Evolutionary conservation across 768 basidiomycete genomes (phyloP).

Genomic region (Daedaleopsis sinensis): DNA sequence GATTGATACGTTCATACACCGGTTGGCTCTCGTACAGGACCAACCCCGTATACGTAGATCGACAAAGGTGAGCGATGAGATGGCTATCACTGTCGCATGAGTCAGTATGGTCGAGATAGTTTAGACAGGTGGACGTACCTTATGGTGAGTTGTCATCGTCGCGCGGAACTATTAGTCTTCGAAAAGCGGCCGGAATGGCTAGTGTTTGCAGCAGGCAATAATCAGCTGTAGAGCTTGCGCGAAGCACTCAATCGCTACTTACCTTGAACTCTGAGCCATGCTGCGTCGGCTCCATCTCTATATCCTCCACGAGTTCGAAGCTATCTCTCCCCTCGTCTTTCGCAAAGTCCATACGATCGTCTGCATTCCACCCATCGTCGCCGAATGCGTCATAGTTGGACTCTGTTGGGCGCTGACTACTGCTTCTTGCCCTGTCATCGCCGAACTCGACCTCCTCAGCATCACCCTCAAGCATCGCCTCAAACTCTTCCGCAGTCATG

Average conservation of each 20-base stretch:
- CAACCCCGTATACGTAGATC: no score
- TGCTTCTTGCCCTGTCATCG: constrained; percentile 1
- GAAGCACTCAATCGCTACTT: not conserved
- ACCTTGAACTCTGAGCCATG: constrained; percentile 24
- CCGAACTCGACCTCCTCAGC: constrained; percentile 50
- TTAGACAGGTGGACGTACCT: no score
- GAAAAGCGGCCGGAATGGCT: constrained; percentile 35
- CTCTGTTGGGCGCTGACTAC: constrained; percentile 5
- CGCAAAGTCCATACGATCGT: constrained; percentile 26
- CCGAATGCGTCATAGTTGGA: constrained; percentile 10
- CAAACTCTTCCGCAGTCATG: constrained; percentile 66
- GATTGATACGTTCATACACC: no score
- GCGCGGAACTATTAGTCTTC: constrained; percentile 24
- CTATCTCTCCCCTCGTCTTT: constrained; percentile 21
- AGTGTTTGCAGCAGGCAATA: not conserved
- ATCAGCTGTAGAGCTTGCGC: not conserved
- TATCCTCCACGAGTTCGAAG: constrained; percentile 30
- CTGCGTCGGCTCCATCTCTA: constrained; percentile 32
- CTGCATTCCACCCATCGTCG: constrained; percentile 14
- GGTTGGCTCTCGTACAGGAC: no score
- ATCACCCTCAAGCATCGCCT: constrained; percentile 60
- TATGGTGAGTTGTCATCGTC: no score
- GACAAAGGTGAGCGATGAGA: no score
- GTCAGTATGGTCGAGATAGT: no score
- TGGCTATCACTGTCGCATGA: no score